Evolutionary conservation across 257 asterid species (phyloP), one percentile per base, ranked within the genome.

Genomic region (Galeopsis tetrahit): DNA sequence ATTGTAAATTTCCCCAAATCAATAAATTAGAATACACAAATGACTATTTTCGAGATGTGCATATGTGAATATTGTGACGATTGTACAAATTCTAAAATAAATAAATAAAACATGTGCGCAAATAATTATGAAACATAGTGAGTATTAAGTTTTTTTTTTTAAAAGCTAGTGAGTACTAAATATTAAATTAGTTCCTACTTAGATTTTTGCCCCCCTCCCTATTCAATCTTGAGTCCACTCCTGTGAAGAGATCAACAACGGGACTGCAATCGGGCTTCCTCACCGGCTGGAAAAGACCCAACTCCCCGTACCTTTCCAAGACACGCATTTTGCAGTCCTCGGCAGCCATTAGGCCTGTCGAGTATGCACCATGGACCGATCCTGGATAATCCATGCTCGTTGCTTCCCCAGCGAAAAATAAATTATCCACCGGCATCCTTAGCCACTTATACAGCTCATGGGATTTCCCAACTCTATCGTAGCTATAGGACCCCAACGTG

Each of bases 281-380:
- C 95, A 8, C 90, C 0, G 98, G 90, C 77, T 88, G 91, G 81
- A 90, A 86, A 14, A 86, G 82, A 79, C 90, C 95, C 80, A 88
- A 63, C 72, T 85, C 96, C 3, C 98, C 97, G 1, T 90, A 86
- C 57, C 96, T 84, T 79, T 90, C 97, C 62, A 93, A 74, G 10
- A 93, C 95, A 4, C 92, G 93, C 98, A 90, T 93, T 78, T 89
- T 82, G 85, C 97, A 93, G 73, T 81, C 95, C 80, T 93, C 95
- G 9, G 97, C 97, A 31, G 98, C 96, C 96, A 87, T 83, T 69
- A 87, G 60, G 11, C 97, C 97, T 0, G 98, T 89, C 17, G 96
- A 85, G 75, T 87, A 93, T 4, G 98, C 98, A 8, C 98, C 97
- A 32, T 89, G 98, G 34, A 93, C 95, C 0, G 96, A 90, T 40